phyloP scores from a whole-genome alignment of 371 early-diverging fungal species.

The Mortierella sp. region DNA sequence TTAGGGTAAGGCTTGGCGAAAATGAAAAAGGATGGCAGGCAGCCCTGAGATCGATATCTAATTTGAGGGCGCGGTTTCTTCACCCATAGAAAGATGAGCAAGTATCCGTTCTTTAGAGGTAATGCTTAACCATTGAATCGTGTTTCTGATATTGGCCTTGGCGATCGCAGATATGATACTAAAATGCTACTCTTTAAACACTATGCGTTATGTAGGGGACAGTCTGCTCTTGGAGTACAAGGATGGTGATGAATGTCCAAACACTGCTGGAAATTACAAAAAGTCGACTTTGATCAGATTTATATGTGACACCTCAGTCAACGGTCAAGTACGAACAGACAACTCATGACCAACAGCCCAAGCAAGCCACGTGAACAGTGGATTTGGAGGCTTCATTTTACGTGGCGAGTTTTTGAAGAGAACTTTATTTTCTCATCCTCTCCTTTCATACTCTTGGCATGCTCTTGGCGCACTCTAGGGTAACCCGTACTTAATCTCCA shows the following conservation, averaged over 20 bases:
- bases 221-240: slow-evolving; percentile 44
- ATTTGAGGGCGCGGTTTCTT: background rate
- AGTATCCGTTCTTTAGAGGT: slow-evolving; percentile 47
- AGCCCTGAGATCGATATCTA: background rate
- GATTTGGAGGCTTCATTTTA: background rate
- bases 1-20: slow-evolving; percentile 33
- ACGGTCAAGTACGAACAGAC: slow-evolving; percentile 35
- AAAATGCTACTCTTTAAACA: background rate
- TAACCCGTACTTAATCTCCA: slow-evolving; percentile 40
- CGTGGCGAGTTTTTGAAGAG: slow-evolving; percentile 1
- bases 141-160: background rate
- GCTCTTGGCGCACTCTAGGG: slow-evolving; percentile 29
- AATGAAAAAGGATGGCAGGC: background rate
- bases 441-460: slow-evolving; percentile 4
- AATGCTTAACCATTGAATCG: background rate
- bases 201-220: slow-evolving; percentile 26
- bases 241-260: slow-evolving; percentile 40
- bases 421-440: background rate
- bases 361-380: background rate
- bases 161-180: background rate
- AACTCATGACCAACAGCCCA: background rate
- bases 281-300: slow-evolving; percentile 48
- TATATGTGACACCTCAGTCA: slow-evolving; percentile 40
- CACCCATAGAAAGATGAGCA: slow-evolving; percentile 38
- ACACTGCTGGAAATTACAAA: slow-evolving; percentile 24